Conservation (phyloP, 805 yeast species). For the Saccharomycopsis malanga region DNA sequence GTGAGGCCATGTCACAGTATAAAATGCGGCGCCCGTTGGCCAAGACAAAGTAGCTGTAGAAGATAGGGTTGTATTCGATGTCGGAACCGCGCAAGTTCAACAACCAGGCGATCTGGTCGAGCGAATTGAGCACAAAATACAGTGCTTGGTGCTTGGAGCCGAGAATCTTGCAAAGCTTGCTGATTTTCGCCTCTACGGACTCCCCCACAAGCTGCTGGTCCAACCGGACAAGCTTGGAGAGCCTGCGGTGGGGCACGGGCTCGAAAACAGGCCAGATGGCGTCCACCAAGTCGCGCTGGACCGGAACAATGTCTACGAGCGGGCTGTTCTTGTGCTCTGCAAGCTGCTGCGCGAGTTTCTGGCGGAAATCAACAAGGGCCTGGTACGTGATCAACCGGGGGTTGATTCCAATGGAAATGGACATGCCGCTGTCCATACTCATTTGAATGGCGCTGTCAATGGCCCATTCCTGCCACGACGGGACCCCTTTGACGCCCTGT, state of each 20-base stretch:
- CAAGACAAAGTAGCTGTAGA: slow-evolving; percentile 55
- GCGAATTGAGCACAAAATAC: slow-evolving; percentile 55
- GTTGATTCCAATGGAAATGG: slow-evolving; percentile 70
- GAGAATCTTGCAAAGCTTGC: slow-evolving; percentile 36
- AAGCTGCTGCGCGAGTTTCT: slow-evolving; percentile 22
- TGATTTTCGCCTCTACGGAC: slow-evolving; percentile 48
- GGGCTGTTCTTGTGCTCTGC: slow-evolving; percentile 21
- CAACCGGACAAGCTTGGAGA: slow-evolving; percentile 44
- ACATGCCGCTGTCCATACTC: slow-evolving; percentile 35
- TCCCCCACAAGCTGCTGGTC: slow-evolving; percentile 59
- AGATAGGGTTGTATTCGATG: slow-evolving; percentile 80
- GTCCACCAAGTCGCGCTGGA: slow-evolving; percentile 65
- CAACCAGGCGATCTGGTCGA: slow-evolving; percentile 91
- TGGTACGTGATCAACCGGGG: slow-evolving; percentile 60
- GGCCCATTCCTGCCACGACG: slow-evolving; percentile 79
- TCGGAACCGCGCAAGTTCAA: slow-evolving; percentile 80
- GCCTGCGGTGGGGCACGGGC: slow-evolving; percentile 50
- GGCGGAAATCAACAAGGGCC: slow-evolving; percentile 28
- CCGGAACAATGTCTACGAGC: slow-evolving; percentile 41
- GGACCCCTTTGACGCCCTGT: slow-evolving; percentile 65
- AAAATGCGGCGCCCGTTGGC: slow-evolving; percentile 8
- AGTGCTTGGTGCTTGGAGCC: slow-evolving; percentile 28
- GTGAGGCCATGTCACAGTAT: slow-evolving; percentile 14
- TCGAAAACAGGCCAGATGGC: slow-evolving; percentile 65
- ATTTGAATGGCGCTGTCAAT: slow-evolving; percentile 45